Conservation (phyloP, 768 basidiomycete species). For the Solioccasus polychromus region DNA sequence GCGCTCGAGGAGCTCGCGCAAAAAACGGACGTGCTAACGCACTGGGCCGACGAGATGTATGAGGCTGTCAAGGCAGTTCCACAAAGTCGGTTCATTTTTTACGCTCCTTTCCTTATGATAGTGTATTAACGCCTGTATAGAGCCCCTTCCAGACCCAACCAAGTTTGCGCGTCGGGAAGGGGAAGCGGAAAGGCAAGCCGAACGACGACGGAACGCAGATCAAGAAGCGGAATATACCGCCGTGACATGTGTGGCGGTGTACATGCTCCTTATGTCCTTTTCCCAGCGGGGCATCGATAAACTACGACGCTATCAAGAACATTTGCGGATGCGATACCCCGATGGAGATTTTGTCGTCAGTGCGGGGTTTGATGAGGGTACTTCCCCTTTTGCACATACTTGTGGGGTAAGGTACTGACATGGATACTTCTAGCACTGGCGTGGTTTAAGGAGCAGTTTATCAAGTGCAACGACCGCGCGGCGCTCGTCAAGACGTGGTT, state of each 20-base stretch:
- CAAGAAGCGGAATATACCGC: slow-evolving; percentile 81
- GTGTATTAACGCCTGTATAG: slow-evolving; percentile 35
- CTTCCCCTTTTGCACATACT: slow-evolving; percentile 4
- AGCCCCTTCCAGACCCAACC: slow-evolving; percentile 75
- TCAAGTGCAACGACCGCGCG: slow-evolving; percentile 92
- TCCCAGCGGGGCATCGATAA: slow-evolving; percentile 90
- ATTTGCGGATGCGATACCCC: slow-evolving; percentile 76
- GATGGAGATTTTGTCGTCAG: slow-evolving; percentile 74
- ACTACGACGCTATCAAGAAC: slow-evolving; percentile 74
- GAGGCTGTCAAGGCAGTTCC: slow-evolving; percentile 83
- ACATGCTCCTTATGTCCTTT: slow-evolving; percentile 90
- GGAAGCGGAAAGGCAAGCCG: slow-evolving; percentile 69
- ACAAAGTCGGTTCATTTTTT: slow-evolving; percentile 57
- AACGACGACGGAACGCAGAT: slow-evolving; percentile 67
- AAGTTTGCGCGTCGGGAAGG: slow-evolving; percentile 72
- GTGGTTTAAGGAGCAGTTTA: slow-evolving; percentile 94
- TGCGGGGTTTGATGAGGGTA: slow-evolving; percentile 80
- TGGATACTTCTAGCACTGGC: slow-evolving; percentile 60
- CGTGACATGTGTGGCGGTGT: slow-evolving; percentile 82
- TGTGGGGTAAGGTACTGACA: slow-evolving; percentile 7
- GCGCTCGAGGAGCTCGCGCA: slow-evolving; percentile 87
- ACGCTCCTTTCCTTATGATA: neutral
- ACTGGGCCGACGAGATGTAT: slow-evolving; percentile 95
- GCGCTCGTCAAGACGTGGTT: slow-evolving; percentile 86
- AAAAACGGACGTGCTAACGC: slow-evolving; percentile 91